Evolutionary conservation across 257 asterid species (phyloP).

Genomic region (Coffea canephora): DNA sequence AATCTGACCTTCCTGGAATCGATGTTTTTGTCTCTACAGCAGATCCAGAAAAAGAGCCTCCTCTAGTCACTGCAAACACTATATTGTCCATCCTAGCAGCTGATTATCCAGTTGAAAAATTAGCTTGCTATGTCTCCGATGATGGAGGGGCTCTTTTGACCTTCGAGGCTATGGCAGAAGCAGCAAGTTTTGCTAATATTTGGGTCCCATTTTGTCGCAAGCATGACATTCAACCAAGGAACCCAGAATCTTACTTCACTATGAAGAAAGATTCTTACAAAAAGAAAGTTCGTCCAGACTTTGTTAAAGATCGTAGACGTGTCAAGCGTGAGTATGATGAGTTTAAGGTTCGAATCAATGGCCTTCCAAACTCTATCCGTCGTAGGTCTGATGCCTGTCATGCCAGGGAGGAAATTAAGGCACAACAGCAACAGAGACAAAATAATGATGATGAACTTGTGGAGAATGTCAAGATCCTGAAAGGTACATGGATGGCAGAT

Average conservation of each 20-base stretch:
- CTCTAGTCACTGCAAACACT: slow-evolving; percentile 76
- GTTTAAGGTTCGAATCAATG: slow-evolving; percentile 73
- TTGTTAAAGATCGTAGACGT: slow-evolving; percentile 78
- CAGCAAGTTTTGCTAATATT: slow-evolving; percentile 81
- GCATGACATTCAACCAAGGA: slow-evolving; percentile 69
- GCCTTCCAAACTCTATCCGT: slow-evolving; percentile 77
- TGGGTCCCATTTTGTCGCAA: slow-evolving; percentile 87
- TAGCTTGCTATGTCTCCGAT: slow-evolving; percentile 76
- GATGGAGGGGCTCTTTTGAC: slow-evolving; percentile 84
- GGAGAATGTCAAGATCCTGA: slow-evolving; percentile 62
- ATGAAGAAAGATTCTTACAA: slow-evolving; percentile 70
- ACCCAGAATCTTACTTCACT: slow-evolving; percentile 70
- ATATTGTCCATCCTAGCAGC: slow-evolving; percentile 80
- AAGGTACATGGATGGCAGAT: slow-evolving; percentile 88
- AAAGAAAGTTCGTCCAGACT: slow-evolving; percentile 69
- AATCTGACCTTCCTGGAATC: slow-evolving; percentile 78
- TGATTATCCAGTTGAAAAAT: slow-evolving; percentile 75
- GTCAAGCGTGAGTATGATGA: slow-evolving; percentile 82
- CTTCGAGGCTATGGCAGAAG: slow-evolving; percentile 91
- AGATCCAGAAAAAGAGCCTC: slow-evolving; percentile 87
- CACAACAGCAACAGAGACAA: slow-evolving; percentile 67
- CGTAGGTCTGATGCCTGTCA: slow-evolving; percentile 82
- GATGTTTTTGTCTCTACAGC: slow-evolving; percentile 79
- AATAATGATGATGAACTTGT: slow-evolving; percentile 49
- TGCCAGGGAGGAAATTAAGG: slow-evolving; percentile 82